Evolutionary conservation across 208 protist genomes (phyloP).

Genomic region (Acanthamoeba royreba): DNA sequence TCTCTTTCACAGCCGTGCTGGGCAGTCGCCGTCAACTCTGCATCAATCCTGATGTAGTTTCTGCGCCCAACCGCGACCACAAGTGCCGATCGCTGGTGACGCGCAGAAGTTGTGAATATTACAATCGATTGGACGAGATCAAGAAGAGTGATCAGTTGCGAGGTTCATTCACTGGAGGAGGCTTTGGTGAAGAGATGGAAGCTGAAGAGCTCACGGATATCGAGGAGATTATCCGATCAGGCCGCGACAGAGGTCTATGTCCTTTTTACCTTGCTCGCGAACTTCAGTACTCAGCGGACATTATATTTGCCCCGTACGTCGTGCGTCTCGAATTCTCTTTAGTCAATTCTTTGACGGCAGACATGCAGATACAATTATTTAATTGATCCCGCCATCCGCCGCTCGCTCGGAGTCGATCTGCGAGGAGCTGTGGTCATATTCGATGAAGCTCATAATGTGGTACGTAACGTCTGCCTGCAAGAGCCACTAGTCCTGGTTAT

Average conservation of each 20-base stretch:
- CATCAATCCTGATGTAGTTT: conserved; percentile 82
- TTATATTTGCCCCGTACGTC: conserved; percentile 91
- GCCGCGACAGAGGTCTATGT: conserved; percentile 80
- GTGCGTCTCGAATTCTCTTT: background rate
- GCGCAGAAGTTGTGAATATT: background rate
- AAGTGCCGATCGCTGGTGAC: conserved; percentile 10
- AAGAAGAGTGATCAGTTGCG: background rate
- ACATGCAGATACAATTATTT: conserved; percentile 90
- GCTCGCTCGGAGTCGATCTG: conserved; percentile 81
- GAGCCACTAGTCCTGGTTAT: too few species aligned
- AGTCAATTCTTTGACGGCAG: background rate
- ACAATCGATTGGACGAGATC: background rate
- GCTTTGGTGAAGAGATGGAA: background rate
- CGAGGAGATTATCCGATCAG: conserved; percentile 88
- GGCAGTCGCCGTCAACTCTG: conserved; percentile 93
- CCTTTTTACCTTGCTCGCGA: conserved; percentile 92
- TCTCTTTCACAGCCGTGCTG: conserved; percentile 72
- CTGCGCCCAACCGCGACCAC: background rate
- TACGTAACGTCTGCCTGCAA: background rate
- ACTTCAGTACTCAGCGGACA: conserved; percentile 81
- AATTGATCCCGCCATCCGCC: conserved; percentile 90
- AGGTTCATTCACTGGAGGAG: background rate
- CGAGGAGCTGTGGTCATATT: conserved; percentile 89
- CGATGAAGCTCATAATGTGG: conserved; percentile 95
- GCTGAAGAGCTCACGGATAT: conserved; percentile 81